phyloP scores from a whole-genome alignment of 805 yeast genomes.

The Barnettozyma sucrosica region DNA sequence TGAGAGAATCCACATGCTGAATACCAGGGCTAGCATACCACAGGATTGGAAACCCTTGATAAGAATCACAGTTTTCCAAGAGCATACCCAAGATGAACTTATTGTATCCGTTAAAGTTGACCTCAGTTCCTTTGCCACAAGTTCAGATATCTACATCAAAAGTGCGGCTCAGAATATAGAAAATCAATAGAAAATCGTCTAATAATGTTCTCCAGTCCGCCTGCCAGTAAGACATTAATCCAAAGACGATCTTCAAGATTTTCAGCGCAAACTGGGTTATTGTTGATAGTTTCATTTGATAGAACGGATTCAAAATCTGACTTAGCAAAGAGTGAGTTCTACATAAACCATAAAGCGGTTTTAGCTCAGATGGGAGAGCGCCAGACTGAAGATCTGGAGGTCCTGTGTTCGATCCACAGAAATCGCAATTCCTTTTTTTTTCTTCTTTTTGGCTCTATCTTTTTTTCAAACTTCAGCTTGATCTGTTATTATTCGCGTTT shows the following conservation, averaged over 20 bases:
- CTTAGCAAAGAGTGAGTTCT: no score
- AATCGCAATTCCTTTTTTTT: constrained; percentile 36
- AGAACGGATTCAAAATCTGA: no score
- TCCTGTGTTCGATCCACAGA: constrained; percentile 81
- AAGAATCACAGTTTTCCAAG: neutral
- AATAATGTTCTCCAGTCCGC: constrained; percentile 47
- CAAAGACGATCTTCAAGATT: constrained; percentile 44
- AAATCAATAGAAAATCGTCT: constrained; percentile 34
- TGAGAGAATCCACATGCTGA: no score
- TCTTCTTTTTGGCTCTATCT: neutral
- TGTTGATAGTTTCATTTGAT: no score
- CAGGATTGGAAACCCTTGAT: neutral
- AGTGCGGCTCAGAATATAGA: no score
- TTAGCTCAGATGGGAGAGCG: constrained; percentile 32
- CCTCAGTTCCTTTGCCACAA: no score
- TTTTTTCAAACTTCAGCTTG: constrained; percentile 1
- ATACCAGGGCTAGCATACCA: no score
- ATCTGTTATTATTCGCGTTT: neutral
- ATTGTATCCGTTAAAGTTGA: neutral
- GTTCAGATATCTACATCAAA: no score
- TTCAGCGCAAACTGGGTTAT: constrained; percentile 44
- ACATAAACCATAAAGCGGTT: constrained; percentile 22
- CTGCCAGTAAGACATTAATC: constrained; percentile 48
- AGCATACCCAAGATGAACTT: neutral
- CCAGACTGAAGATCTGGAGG: constrained; percentile 55